phyloP scores from a whole-genome alignment of 2,329 filamentous ascomycete genomes.

The Helminthosporium solani region DNA sequence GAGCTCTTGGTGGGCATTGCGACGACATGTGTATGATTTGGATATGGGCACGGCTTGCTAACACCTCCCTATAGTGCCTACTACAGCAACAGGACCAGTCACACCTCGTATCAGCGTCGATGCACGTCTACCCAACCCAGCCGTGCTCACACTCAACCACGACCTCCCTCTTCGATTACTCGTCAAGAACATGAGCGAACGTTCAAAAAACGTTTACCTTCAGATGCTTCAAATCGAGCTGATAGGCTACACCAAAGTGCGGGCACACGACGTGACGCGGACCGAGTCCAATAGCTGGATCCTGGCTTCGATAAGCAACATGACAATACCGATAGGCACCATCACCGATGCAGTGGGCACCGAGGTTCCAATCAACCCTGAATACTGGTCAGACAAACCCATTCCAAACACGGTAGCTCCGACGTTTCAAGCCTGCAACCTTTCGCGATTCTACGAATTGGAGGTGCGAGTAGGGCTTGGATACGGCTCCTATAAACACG shows the following conservation, averaged over 20 bases:
- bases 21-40: no score
- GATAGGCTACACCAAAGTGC: slow-evolving; percentile 74
- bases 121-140: slow-evolving; percentile 80
- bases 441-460: slow-evolving; percentile 77
- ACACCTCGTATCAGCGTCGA: slow-evolving; percentile 69
- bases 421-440: slow-evolving; percentile 85
- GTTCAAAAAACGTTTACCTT: slow-evolving; percentile 70
- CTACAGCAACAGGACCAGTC: slow-evolving; percentile 21
- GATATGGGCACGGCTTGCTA: no score
- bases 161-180: slow-evolving; percentile 78
- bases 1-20: no score
- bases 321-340: slow-evolving; percentile 69
- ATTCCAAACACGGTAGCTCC: slow-evolving; percentile 87
- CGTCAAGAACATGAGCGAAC: slow-evolving; percentile 71
- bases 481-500: slow-evolving; percentile 62
- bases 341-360: slow-evolving; percentile 59
- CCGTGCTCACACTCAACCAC: slow-evolving; percentile 86
- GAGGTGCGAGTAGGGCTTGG: slow-evolving; percentile 77
- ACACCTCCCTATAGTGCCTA: slow-evolving; percentile 1
- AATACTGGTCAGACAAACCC: slow-evolving; percentile 69
- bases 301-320: slow-evolving; percentile 68
- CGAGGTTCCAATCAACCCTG: slow-evolving; percentile 68
- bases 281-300: slow-evolving; percentile 75
- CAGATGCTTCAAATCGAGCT: slow-evolving; percentile 79
- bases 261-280: slow-evolving; percentile 72